Evolutionary conservation across 257 asterid genomes (phyloP), one percentile per base, ranked within the genome.

Genomic region (Nicotiana paniculata): DNA sequence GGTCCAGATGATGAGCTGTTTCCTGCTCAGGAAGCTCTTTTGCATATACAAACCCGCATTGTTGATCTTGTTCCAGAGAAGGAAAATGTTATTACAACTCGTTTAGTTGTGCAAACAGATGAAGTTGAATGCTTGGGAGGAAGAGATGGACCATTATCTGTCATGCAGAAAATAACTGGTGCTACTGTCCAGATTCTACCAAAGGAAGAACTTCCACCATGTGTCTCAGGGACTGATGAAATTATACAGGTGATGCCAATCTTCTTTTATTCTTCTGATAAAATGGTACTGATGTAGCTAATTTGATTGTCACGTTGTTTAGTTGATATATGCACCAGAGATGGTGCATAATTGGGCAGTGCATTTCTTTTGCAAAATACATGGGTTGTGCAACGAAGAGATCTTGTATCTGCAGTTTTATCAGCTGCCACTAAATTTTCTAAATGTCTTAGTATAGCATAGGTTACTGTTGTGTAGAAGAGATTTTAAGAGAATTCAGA

Each of bases 1-100:
- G 99, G 97, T 77, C 99, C 98, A 65, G 97, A 96, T 55, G 97
- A 96, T 86, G 98, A 90, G 87, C 83, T 94, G 87, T 96, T 96
- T 91, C 99, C 98, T 87, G 97, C 98, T 83, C 99, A 94, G 93
- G 99, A 96, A 91, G 99, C 99, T 51, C 87, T 96, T 89, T 82
- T 94, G 90, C 99, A 96, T 88, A 94, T 96, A 70, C 97, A 96
- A 88, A 96, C 96, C 67, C 93, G 92, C 82, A 94, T 96, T 26
- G 92, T 84, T 35, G 97, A 96, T 91, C 86, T 96, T 85, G 86
- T 85, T 84, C 96, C 93, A 10, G 98, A 91, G 51, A 89, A 89
- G 89, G 99, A 91, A 86, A 94, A 94, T 81, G 70, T 94, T 81
- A 70, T 94, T 39, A 91, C 95, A 55, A 96, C 98, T 67, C 88